Evolutionary conservation across 768 basidiomycete genomes (phyloP), one percentile per base, ranked within the genome.

Genomic region (Psilocybe subaeruginosa): DNA sequence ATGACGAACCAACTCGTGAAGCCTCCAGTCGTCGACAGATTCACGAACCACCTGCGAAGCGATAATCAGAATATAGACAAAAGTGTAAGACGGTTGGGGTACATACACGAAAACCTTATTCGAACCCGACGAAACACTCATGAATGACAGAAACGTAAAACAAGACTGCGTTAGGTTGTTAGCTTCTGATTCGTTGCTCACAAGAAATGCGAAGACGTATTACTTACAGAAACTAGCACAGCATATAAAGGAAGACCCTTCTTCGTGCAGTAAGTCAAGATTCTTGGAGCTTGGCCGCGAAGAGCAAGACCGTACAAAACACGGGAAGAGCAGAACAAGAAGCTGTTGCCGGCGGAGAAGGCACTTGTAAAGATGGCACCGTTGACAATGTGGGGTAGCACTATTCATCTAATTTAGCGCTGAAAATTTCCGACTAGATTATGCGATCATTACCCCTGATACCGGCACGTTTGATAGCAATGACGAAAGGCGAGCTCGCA

Each of bases 401-500:
- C 86, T 81, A 23, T 16, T 30, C 16, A 27, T 5, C 58, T n/a
- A 30, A n/a, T 58, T 52, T 5, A 35, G 37, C 4, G 19, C 49
- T 41, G 17, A n/a, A 19, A 8, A 31, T 8, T 29, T 9, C 11
- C 7, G 11, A 14, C 11, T 16, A 27, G 14, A 39, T 39, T 1
- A 23, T 23, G 7, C 4, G 27, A 30, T 30, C 16, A 50, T 6
- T 27, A 52, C 23, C 45, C 30, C 84, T 86, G 70, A 93, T 84
- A 9, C 92, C 90, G 0, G 90, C 88, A 43, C 82, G 80, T 48
- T 76, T 81, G 65, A 95, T 87, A 17, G 92, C 93, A 64, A 95
- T 89, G 57, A 95, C 93, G 74, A 92, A 96, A 2, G 93, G 93
- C 3, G 91, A 93, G 55, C 87, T 72, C 0, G 88, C 85, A n/a